Percentiles rank a stretch among this genome's conserved stretches.
Conservation (phyloP, 2,329 filamentous ascomycete genomes). For the Beauveria bassiana region DNA sequence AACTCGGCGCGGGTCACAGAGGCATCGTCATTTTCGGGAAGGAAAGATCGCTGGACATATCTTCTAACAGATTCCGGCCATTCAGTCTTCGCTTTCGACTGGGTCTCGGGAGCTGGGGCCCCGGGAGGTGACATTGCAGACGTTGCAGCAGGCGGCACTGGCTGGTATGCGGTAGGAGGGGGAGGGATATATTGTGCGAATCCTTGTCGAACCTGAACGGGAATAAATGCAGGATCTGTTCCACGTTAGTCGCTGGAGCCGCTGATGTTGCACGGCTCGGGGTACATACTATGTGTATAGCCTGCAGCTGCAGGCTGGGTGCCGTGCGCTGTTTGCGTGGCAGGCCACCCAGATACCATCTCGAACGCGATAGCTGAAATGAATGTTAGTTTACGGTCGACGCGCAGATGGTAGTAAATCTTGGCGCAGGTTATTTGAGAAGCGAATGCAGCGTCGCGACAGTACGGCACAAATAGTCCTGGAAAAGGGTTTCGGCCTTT, state of each 20-base stretch:
- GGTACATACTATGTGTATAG: conserved; percentile 31
- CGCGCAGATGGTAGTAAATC: neutral
- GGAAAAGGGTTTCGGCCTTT: neutral
- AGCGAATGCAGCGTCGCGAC: neutral
- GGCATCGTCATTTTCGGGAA: conserved; percentile 58
- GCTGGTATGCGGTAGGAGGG: conserved; percentile 24
- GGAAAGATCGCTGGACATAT: conserved; percentile 87
- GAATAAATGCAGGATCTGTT: conserved; percentile 49
- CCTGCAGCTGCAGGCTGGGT: conserved; percentile 27
- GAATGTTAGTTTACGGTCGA: conserved; percentile 13
- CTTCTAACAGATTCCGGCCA: conserved; percentile 77
- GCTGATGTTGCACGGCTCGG: neutral
- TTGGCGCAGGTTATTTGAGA: neutral
- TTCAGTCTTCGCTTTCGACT: conserved; percentile 55
- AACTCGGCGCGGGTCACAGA: conserved; percentile 62
- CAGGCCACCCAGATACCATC: conserved; percentile 32
- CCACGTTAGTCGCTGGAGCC: conserved; percentile 17
- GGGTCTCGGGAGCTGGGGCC: conserved; percentile 23
- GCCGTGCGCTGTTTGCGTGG: conserved; percentile 32
- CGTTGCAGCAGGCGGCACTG: conserved; percentile 16
- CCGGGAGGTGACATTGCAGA: conserved; percentile 15
- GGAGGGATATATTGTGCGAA: conserved; percentile 40
- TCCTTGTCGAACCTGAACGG: conserved; percentile 54
- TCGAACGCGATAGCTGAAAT: conserved; percentile 11
- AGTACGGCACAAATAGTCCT: neutral